A percentile compares a stretch with the other conserved stretches of the same genome.
Conservation (phyloP, 768 basidiomycete genomes). For the Ephemerocybe angulata region DNA sequence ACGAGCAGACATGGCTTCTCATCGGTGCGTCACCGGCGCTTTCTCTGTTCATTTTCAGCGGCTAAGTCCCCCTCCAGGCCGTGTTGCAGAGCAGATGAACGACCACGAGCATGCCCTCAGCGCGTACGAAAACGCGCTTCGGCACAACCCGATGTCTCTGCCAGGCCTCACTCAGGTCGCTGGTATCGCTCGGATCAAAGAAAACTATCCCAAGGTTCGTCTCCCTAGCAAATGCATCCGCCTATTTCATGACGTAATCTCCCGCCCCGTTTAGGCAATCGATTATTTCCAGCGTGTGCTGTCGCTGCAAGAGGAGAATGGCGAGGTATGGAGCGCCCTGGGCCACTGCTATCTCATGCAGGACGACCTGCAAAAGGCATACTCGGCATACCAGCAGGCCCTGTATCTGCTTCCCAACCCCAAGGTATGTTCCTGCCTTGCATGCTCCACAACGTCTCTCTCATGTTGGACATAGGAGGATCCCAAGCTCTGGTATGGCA, state of each 20-base stretch:
- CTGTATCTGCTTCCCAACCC: conserved; percentile 94
- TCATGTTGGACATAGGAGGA: conserved; percentile 59
- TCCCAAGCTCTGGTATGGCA: conserved; percentile 99
- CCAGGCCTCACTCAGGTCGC: conserved; percentile 91
- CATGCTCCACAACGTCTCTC: conserved; percentile 7
- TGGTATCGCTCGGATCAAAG: conserved; percentile 94
- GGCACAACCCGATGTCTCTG: conserved; percentile 91
- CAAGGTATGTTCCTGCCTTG: conserved; percentile 50
- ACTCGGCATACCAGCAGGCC: conserved; percentile 97
- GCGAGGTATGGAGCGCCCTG: conserved; percentile 97
- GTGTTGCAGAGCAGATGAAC: conserved; percentile 92
- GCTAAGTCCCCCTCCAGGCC: conserved; percentile 50
- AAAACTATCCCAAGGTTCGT: conserved; percentile 92
- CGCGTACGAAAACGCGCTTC: conserved; percentile 92
- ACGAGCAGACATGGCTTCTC: conserved; percentile 93
- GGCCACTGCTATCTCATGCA: conserved; percentile 99
- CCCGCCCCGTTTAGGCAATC: conserved; percentile 66
- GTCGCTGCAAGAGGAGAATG: conserved; percentile 88
- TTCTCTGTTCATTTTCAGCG: conserved; percentile 6
- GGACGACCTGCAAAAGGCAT: conserved; percentile 97
- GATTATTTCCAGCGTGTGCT: conserved; percentile 96
- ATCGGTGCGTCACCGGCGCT: conserved; percentile 63
- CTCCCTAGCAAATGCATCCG: conserved; percentile 30
- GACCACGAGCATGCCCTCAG: conserved; percentile 89
- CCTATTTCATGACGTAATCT: conserved; percentile 38